These are phyloP conservation scores for Rhizophagus clarus DNA, from an alignment of 192 early-diverging fungal genomes.

Conservation along the genomic window DNA sequence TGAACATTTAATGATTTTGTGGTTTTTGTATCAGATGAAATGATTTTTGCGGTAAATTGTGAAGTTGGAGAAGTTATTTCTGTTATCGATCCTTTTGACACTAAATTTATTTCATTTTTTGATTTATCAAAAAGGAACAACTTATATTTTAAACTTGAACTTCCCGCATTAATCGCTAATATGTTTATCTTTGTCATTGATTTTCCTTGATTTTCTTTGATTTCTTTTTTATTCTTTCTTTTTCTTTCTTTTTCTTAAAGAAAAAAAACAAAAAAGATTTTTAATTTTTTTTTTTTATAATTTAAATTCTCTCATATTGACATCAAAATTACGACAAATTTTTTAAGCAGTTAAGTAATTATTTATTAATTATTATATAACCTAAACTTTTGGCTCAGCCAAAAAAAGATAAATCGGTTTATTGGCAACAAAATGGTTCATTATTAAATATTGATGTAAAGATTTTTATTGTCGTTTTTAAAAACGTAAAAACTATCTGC, in stretches of 20 bases:
- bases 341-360: background rate
- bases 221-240: no score
- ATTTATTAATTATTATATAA: background rate
- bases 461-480: no score
- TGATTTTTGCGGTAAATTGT: background rate
- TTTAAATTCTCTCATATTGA: background rate
- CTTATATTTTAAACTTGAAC: conserved; percentile 10
- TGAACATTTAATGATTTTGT: background rate
- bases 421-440: no score
- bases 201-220: no score
- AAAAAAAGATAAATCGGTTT: background rate
- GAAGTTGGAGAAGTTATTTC: background rate
- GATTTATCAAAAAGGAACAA: background rate
- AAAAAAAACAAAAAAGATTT: no score
- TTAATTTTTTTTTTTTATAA: no score
- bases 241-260: no score
- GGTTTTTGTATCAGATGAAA: background rate
- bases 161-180: background rate
- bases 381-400: background rate
- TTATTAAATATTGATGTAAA: no score
- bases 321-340: background rate
- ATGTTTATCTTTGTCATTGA: background rate
- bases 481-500: no score
- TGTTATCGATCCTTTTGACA: background rate
- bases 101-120: background rate